A percentile compares a stretch with the other conserved stretches of the same genome.
These are phyloP conservation scores for Lipomyces yamadae DNA, from an alignment of 805 yeast genomes.

Conservation along the genomic window DNA sequence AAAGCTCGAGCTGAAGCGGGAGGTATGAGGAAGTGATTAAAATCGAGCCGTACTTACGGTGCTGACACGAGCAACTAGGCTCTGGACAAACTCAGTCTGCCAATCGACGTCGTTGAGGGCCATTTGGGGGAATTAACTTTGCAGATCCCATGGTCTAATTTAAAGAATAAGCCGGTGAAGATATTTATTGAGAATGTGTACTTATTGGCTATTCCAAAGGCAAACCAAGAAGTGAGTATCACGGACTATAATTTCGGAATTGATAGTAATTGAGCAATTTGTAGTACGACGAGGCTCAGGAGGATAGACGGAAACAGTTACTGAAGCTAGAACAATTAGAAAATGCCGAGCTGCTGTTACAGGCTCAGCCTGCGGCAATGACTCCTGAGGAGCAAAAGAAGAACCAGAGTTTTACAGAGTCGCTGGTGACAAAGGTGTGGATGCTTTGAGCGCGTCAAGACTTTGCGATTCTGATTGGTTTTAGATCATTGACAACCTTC, in stretches of 20 bases:
- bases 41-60: not conserved
- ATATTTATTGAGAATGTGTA: constrained; percentile 85
- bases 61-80: constrained; percentile 50
- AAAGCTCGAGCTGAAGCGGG: constrained; percentile 79
- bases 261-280: not conserved
- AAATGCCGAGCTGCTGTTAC: constrained; percentile 56
- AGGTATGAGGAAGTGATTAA: constrained; percentile 46
- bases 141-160: constrained; percentile 96
- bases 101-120: constrained; percentile 86
- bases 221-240: constrained; percentile 49
- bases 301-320: constrained; percentile 64
- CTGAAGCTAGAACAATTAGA: constrained; percentile 72
- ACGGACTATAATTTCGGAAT: not conserved
- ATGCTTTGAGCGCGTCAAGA: not conserved
- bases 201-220: constrained; percentile 76
- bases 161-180: constrained; percentile 90
- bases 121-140: constrained; percentile 85
- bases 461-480: not conserved
- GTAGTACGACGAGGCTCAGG: constrained; percentile 60
- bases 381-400: constrained; percentile 49
- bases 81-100: constrained; percentile 80
- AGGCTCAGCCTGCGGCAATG: constrained; percentile 50
- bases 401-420: constrained; percentile 84
- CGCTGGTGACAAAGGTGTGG: constrained; percentile 76
- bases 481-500: constrained; percentile 75